These are phyloP conservation scores for Phaseolus coccineus DNA, from an alignment of 331 rosid genomes.

Conservation along the genomic window DNA sequence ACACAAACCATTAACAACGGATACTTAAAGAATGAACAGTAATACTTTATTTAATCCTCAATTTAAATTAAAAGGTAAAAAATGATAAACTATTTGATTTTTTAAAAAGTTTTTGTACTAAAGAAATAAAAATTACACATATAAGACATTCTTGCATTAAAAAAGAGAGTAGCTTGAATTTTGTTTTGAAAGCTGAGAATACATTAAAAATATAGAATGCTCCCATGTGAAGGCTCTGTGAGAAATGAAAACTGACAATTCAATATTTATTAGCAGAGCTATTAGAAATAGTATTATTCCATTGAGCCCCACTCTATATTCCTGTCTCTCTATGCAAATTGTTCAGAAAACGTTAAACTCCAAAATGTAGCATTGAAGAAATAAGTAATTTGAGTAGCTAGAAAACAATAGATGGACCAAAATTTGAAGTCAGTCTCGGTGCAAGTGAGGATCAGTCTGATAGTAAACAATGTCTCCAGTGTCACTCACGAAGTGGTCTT, in stretches of 20 bases:
- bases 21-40: too few relatives aligned
- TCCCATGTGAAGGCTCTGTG: slow-evolving; percentile 37
- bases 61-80: too few relatives aligned
- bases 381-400: background rate
- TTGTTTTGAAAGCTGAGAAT: background rate
- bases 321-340: slow-evolving; percentile 13
- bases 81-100: too few relatives aligned
- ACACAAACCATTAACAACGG: too few relatives aligned
- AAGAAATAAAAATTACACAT: too few relatives aligned
- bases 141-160: too few relatives aligned
- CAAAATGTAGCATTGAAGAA: background rate
- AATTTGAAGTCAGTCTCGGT: slow-evolving; percentile 39
- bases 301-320: background rate
- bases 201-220: background rate
- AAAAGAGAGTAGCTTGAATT: too few relatives aligned
- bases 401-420: slow-evolving; percentile 1
- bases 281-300: background rate
- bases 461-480: slow-evolving; percentile 75
- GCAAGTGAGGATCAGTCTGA: slow-evolving; percentile 60
- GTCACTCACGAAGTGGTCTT: slow-evolving; percentile 94
- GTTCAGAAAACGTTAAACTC: background rate
- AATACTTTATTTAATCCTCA: too few relatives aligned
- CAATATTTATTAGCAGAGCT: slow-evolving; percentile 34
- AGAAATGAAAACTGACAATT: slow-evolving; percentile 37
- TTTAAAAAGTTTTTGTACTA: too few relatives aligned